Evolutionary conservation across 176 grass and related monocot species (phyloP), one percentile per base, ranked within the genome.

Genomic region (Juncus inflexus): DNA sequence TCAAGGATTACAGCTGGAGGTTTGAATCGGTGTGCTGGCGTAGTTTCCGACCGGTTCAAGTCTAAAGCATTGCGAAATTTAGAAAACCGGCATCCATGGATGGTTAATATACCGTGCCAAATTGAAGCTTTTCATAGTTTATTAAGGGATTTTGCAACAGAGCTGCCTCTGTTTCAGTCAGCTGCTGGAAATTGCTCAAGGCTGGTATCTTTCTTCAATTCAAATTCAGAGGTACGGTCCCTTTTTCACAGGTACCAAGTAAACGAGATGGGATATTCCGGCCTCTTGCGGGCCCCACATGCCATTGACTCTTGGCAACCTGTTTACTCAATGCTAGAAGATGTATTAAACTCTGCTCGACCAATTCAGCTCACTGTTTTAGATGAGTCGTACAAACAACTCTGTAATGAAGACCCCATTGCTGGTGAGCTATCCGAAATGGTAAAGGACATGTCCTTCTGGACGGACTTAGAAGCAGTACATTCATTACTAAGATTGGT

Each of bases 71-170:
- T 95, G 10, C 74, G 65, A 61, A 87, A 76, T 70, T 67, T 95
- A 15, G 90, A 95, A 72, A 81, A 45, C 64, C 81, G 67, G 64
- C 69, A 86, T 72, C 74, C 79, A 9, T 77, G 82, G 76, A 95
- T 89, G 90, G 85, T 95, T 70, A 95, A 89, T 58, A 67, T 95
- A 15, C 58, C 64, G 6, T 95, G 90, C 73, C 90, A 89, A 70
- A 81, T 89, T 67, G 79, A 81, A 43, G 77, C 78, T 43, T 78
- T 95, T 66, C 64, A 73, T 67, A 76, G 61, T 37, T 58, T 95
- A 70, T 59, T 89, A 74, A 78, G 81, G 28, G 90, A 95, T 76
- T 69, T 95, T 0, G 62, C 75, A 8, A 67, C 69, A 28, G 79
- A 95, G 28, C 77, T 86, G 53, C 79, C 85, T 9, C 74, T 95